Conservation (phyloP, 768 basidiomycete genomes). For the Boletus eberwhitei region DNA sequence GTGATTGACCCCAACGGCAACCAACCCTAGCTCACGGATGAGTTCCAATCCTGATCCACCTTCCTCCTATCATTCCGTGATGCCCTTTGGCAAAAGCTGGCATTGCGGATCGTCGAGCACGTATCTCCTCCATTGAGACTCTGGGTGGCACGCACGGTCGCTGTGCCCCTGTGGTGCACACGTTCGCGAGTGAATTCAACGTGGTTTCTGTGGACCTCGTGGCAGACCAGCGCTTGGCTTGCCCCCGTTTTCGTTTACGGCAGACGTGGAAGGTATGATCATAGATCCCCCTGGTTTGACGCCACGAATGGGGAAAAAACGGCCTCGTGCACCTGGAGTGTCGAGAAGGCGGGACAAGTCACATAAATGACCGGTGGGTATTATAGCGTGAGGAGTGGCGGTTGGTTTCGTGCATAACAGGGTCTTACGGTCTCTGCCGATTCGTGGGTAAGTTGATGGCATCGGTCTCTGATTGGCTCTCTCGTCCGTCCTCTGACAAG, state of each 20-base stretch:
- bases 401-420: neutral
- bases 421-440: neutral
- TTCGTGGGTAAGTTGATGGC: neutral
- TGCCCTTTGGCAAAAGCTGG: neutral
- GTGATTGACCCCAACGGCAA: conserved; percentile 30
- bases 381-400: neutral
- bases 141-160: neutral
- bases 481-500: neutral
- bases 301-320: conserved; percentile 6
- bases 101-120: neutral
- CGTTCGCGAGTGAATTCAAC: neutral
- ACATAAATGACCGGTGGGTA: conserved; percentile 48
- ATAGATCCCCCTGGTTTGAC: neutral
- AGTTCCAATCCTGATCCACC: conserved; percentile 1
- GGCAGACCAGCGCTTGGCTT: conserved; percentile 4
- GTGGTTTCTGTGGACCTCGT: neutral
- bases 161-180: neutral
- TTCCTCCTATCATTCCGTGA: neutral
- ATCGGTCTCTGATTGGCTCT: neutral
- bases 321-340: conserved; percentile 20
- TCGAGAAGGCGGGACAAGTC: conserved; percentile 37
- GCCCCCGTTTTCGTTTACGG: conserved; percentile 5
- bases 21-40: conserved; percentile 20
- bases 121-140: neutral
- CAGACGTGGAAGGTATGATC: neutral